Evolutionary conservation across 176 grass and related monocot species (phyloP).

Genomic region (Lolium perenne): DNA sequence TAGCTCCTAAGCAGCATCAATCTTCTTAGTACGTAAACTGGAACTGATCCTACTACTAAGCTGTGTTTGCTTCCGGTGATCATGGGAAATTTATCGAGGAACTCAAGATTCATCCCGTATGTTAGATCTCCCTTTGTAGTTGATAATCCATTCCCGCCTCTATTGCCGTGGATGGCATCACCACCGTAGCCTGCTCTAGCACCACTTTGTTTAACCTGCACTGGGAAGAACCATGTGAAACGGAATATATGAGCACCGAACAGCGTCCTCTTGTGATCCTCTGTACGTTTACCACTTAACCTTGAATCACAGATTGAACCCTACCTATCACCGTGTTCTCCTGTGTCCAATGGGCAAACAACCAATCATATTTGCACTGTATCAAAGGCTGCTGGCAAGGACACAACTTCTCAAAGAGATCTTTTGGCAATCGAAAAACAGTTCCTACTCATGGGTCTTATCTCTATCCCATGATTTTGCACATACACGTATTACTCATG

Average conservation of each 20-base stretch:
- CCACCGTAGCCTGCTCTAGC: slow-evolving; percentile 10
- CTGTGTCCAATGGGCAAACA: neutral
- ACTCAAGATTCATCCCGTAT: neutral
- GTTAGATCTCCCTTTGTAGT: slow-evolving; percentile 1
- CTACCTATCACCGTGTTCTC: slow-evolving; percentile 13
- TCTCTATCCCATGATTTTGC: neutral
- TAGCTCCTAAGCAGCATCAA: neutral
- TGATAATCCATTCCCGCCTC: neutral
- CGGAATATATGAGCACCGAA: neutral
- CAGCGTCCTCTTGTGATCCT: neutral
- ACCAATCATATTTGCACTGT: slow-evolving; percentile 7
- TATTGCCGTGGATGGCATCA: neutral
- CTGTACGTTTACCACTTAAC: neutral
- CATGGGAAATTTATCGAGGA: neutral
- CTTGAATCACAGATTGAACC: neutral
- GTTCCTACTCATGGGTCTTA: neutral
- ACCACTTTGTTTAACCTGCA: neutral
- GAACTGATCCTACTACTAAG: slow-evolving; percentile 15
- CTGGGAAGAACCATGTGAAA: neutral
- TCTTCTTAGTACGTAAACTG: slow-evolving; percentile 26
- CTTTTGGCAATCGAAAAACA: slow-evolving; percentile 9
- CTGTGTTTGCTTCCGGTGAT: neutral
- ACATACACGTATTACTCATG: neutral
- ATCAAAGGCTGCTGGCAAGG: neutral
- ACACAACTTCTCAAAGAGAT: neutral